Evolutionary conservation across 805 yeast genomes (phyloP).

Genomic region (Ogataea parapolymorpha): DNA sequence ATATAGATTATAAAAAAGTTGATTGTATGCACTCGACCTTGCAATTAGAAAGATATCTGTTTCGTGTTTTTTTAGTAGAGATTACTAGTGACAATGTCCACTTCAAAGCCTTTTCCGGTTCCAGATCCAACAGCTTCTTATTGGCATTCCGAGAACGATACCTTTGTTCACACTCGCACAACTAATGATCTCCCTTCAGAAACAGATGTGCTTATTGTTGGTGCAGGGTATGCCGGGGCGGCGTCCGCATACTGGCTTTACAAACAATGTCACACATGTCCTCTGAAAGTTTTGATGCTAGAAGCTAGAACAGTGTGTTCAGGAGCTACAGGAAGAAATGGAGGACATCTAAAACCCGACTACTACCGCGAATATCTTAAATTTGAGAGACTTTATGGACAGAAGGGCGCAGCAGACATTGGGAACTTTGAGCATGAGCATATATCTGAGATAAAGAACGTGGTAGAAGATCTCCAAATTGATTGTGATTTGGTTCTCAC

Average conservation of each 20-base stretch:
- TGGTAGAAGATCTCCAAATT: constrained; percentile 31
- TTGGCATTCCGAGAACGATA: constrained; percentile 25
- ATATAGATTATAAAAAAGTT: too few species aligned
- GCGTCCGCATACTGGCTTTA: constrained; percentile 31
- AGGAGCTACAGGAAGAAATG: constrained; percentile 46
- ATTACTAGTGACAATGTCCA: too few species aligned
- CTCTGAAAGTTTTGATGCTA: constrained; percentile 19
- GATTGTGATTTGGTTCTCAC: constrained; percentile 31
- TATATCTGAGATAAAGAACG: constrained; percentile 29
- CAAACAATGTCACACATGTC: background rate
- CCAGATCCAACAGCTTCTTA: constrained; percentile 22
- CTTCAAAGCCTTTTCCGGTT: constrained; percentile 18
- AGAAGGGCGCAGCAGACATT: constrained; percentile 32
- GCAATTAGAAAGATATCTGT: too few species aligned
- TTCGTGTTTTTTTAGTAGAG: too few species aligned
- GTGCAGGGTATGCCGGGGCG: constrained; percentile 46
- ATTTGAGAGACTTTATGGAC: constrained; percentile 20
- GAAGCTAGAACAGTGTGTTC: constrained; percentile 42
- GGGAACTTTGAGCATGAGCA: constrained; percentile 38
- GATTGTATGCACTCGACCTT: too few species aligned
- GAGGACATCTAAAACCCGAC: constrained; percentile 45
- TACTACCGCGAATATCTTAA: constrained; percentile 19
- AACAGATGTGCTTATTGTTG: constrained; percentile 41
- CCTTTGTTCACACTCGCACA: constrained; percentile 18
- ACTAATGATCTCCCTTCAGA: constrained; percentile 33